Evolutionary conservation across 169 alveolate species (phyloP).

Genomic region (Cryptosporidium ryanae): DNA sequence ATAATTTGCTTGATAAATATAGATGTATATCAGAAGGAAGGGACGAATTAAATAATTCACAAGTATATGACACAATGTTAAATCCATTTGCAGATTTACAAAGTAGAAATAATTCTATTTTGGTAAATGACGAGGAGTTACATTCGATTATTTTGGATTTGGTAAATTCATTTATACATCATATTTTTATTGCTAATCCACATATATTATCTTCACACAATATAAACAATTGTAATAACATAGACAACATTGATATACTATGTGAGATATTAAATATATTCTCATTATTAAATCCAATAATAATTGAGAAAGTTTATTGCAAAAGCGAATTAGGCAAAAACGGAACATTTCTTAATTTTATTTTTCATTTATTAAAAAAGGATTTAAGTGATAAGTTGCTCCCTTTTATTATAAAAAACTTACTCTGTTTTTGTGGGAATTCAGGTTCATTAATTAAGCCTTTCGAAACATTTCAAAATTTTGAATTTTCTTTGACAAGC

Average conservation of each 20-base stretch:
- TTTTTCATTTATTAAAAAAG: neutral
- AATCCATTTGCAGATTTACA: too few species aligned
- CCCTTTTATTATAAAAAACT: constrained; percentile 11
- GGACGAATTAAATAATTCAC: too few species aligned
- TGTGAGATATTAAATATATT: constrained; percentile 30
- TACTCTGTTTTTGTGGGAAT: constrained; percentile 8
- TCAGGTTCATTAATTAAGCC: constrained; percentile 17
- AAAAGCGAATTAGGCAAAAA: neutral
- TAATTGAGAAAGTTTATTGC: constrained; percentile 9
- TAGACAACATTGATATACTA: neutral
- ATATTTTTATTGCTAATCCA: neutral
- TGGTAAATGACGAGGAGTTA: neutral
- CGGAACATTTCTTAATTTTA: neutral
- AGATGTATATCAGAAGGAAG: too few species aligned
- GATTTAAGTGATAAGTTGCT: constrained; percentile 17
- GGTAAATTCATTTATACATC: constrained; percentile 1
- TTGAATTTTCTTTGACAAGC: constrained; percentile 16
- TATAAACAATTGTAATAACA: neutral
- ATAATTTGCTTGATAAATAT: too few species aligned
- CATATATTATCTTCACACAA: neutral
- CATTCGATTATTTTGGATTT: neutral
- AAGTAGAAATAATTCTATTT: neutral
- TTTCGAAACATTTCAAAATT: constrained; percentile 40
- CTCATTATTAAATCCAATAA: constrained; percentile 20
- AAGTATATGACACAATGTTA: too few species aligned